Percentiles rank a stretch among this genome's conserved stretches.
phyloP scores from a whole-genome alignment of 2,329 filamentous ascomycete genomes.

The Ascomycota sp. region DNA sequence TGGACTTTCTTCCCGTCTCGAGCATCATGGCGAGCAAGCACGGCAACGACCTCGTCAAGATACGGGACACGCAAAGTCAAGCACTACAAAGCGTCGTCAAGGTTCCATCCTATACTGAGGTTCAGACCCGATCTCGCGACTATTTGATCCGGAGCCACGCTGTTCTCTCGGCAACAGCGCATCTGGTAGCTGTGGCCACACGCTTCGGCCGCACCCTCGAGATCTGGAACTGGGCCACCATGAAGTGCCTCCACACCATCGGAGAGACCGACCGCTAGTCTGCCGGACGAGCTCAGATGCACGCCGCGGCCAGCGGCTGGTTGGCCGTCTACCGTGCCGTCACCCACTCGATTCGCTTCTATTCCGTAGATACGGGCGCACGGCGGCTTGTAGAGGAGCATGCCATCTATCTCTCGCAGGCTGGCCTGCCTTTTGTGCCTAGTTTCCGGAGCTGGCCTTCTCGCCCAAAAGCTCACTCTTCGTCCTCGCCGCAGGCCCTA shows the following conservation, averaged over 20 bases:
- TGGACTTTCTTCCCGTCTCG: constrained; percentile 15
- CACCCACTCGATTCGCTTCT: constrained; percentile 13
- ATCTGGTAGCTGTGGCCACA: constrained; percentile 16
- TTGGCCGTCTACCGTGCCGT: constrained; percentile 16
- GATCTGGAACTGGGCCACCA: constrained; percentile 18
- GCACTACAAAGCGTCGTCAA: constrained; percentile 34
- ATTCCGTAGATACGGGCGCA: constrained; percentile 11
- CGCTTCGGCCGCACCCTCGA: constrained; percentile 18
- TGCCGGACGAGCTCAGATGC: constrained; percentile 14
- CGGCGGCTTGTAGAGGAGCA: constrained; percentile 16
- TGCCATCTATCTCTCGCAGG: constrained; percentile 14
- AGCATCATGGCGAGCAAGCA: constrained; percentile 16
- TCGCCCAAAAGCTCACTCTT: constrained; percentile 18
- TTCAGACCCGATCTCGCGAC: constrained; percentile 17
- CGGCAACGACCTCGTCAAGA: constrained; percentile 60
- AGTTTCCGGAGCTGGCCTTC: constrained; percentile 19
- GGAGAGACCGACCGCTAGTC: constrained; percentile 18
- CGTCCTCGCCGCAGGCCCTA: constrained; percentile 16
- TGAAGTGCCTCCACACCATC: constrained; percentile 18
- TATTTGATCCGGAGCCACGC: constrained; percentile 22
- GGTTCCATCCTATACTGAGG: constrained; percentile 17
- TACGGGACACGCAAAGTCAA: constrained; percentile 76
- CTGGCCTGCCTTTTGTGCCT: constrained; percentile 16
- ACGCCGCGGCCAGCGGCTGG: constrained; percentile 12
- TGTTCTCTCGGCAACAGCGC: constrained; percentile 18